Conservation (phyloP, 1,139 yeast species). For the Meyerozyma athensensis region DNA sequence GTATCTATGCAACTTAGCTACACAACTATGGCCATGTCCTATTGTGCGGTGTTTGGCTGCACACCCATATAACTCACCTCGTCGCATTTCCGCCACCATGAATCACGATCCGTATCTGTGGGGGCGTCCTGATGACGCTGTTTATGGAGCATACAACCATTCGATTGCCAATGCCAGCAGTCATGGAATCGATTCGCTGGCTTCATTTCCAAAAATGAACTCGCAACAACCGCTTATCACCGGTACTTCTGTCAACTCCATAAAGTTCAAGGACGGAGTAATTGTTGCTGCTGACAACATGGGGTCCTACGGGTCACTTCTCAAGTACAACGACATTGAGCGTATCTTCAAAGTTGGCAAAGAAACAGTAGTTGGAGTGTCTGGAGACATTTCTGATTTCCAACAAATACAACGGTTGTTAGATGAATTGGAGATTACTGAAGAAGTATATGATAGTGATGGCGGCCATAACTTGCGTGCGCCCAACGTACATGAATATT, state of each 20-base stretch:
- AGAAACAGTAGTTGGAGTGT: slow-evolving; percentile 84
- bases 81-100: slow-evolving; percentile 38
- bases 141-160: slow-evolving; percentile 75
- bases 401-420: slow-evolving; percentile 75
- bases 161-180: slow-evolving; percentile 57
- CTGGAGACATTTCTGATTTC: slow-evolving; percentile 94
- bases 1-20: too few species aligned
- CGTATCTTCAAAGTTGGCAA: slow-evolving; percentile 79
- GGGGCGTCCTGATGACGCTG: slow-evolving; percentile 88
- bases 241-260: slow-evolving; percentile 90
- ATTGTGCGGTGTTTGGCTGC: background rate
- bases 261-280: slow-evolving; percentile 86
- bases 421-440: slow-evolving; percentile 68
- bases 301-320: slow-evolving; percentile 89
- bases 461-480: slow-evolving; percentile 74
- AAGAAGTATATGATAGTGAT: slow-evolving; percentile 76
- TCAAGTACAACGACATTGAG: slow-evolving; percentile 81
- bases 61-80: background rate
- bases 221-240: slow-evolving; percentile 95
- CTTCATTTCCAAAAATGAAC: slow-evolving; percentile 63
- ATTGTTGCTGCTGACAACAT: slow-evolving; percentile 93
- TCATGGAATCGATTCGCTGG: slow-evolving; percentile 14
- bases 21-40: too few species aligned
- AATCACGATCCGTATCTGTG: slow-evolving; percentile 92
- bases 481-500: slow-evolving; percentile 81